These are phyloP conservation scores for Digitaria exilis DNA, from an alignment of 202 grass and related monocot genomes.

Conservation along the genomic window DNA sequence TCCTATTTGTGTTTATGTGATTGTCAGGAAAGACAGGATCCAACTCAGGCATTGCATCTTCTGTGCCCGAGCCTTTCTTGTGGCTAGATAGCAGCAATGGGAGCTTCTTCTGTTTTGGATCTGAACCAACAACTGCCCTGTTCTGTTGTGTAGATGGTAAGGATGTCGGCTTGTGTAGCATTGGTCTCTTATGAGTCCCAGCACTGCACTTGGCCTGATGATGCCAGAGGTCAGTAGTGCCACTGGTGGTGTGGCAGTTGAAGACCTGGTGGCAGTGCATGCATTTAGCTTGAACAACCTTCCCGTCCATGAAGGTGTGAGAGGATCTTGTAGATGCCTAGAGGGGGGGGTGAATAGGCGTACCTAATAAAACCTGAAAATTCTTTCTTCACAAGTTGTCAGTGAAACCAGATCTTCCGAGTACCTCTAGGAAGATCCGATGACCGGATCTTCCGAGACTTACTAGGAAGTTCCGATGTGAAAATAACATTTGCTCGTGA, in stretches of 20 bases:
- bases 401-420: too few species aligned
- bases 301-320: too few species aligned
- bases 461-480: too few species aligned
- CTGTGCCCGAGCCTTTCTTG: background rate
- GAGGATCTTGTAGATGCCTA: too few species aligned
- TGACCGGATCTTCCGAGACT: too few species aligned
- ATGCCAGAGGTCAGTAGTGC: slow-evolving; percentile 20
- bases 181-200: background rate
- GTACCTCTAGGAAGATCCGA: too few species aligned
- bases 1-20: background rate
- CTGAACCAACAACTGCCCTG: background rate
- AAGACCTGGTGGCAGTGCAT: slow-evolving; percentile 26
- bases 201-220: slow-evolving; percentile 17
- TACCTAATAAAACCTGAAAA: too few species aligned
- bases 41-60: background rate
- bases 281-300: too few species aligned
- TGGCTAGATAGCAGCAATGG: slow-evolving; percentile 1
- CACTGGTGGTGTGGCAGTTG: background rate
- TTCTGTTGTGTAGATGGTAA: slow-evolving; percentile 12
- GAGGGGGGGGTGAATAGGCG: too few species aligned
- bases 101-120: slow-evolving; percentile 31
- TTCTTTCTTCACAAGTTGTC: too few species aligned
- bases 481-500: too few species aligned
- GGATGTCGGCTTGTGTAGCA: background rate
- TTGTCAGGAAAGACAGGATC: slow-evolving; percentile 6